These are phyloP conservation scores for Brassica hybrid DNA, from an alignment of 441 rosid genomes.

Conservation along the genomic window DNA sequence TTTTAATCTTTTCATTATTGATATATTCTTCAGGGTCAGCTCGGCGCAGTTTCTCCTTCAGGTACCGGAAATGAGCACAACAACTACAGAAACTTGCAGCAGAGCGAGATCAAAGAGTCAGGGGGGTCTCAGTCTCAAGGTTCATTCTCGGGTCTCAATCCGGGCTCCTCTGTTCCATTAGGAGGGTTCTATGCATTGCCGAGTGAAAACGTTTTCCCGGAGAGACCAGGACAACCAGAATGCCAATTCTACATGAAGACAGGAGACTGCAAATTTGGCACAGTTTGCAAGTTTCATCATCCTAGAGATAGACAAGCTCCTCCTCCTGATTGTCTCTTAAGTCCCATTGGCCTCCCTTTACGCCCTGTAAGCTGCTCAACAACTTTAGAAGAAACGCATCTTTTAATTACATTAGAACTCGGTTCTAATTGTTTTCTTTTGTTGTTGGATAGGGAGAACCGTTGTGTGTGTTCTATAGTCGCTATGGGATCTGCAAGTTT, in stretches of 20 bases:
- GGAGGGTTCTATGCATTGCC: constrained; percentile 74
- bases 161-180: constrained; percentile 58
- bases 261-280: constrained; percentile 98
- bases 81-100: constrained; percentile 63
- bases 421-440: neutral
- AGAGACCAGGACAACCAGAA: constrained; percentile 98
- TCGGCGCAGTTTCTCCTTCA: constrained; percentile 85
- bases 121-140: constrained; percentile 58
- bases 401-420: neutral
- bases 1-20: constrained; percentile 1
- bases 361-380: constrained; percentile 73
- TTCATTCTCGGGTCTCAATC: constrained; percentile 60
- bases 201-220: constrained; percentile 90
- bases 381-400: neutral
- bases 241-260: constrained; percentile 99
- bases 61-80: constrained; percentile 72
- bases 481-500: constrained; percentile 98
- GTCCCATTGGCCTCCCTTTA: constrained; percentile 92
- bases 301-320: constrained; percentile 95
- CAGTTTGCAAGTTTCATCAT: constrained; percentile 95
- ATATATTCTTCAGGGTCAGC: constrained; percentile 69
- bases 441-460: constrained; percentile 78
- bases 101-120: constrained; percentile 57
- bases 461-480: constrained; percentile 89
- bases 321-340: constrained; percentile 90